Percentiles rank a stretch among this genome's conserved stretches.
These are phyloP conservation scores for Beauveria pseudobassiana DNA, from an alignment of 2,329 filamentous ascomycete genomes.

Conservation along the genomic window DNA sequence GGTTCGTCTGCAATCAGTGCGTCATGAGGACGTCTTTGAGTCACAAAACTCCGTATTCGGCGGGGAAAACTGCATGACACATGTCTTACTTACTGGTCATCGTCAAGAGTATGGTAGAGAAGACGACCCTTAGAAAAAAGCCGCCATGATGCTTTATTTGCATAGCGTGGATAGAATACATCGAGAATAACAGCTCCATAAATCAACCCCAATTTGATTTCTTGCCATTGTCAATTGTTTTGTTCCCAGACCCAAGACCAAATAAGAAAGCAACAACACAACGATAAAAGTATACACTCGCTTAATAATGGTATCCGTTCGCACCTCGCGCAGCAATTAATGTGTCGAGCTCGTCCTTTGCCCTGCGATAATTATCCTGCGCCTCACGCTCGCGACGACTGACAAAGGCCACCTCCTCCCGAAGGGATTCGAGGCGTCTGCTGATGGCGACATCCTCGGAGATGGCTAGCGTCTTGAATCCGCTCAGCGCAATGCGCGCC, in stretches of 20 bases:
- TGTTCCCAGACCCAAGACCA: neutral
- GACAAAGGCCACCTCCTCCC: slow-evolving; percentile 78
- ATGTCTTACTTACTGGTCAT: neutral
- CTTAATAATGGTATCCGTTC: slow-evolving; percentile 9
- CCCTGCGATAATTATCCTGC: slow-evolving; percentile 73
- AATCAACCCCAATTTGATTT: neutral
- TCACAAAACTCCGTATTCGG: too few species aligned
- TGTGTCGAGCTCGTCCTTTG: slow-evolving; percentile 68
- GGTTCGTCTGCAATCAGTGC: neutral
- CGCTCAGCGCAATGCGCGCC: slow-evolving; percentile 62
- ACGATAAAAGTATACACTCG: neutral
- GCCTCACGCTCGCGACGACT: slow-evolving; percentile 79
- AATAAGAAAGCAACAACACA: neutral
- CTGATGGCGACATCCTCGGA: slow-evolving; percentile 72
- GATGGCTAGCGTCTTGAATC: slow-evolving; percentile 67
- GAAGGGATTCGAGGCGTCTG: slow-evolving; percentile 63
- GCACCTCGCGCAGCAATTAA: slow-evolving; percentile 31
- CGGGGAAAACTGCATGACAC: too few species aligned
- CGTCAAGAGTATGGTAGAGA: neutral
- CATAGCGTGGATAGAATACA: slow-evolving; percentile 5
- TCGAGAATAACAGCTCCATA: neutral
- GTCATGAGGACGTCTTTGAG: neutral
- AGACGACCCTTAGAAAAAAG: neutral
- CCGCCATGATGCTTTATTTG: neutral
- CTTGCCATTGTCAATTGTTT: neutral